phyloP scores from a whole-genome alignment of 1,284 basidiomycete species.

The Lignosus rhinocerotis region DNA sequence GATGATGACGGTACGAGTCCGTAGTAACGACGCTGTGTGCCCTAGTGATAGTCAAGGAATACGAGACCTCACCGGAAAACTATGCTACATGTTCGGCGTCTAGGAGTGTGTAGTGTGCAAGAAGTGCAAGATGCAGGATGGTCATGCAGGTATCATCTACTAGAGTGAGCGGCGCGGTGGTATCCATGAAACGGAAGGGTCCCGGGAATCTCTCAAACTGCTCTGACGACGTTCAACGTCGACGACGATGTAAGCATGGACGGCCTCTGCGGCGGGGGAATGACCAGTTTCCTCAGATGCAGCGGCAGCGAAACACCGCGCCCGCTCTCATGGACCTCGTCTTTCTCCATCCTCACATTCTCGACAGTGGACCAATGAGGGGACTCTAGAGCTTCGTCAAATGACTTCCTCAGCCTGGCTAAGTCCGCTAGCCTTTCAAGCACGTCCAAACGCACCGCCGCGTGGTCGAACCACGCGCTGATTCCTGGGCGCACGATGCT shows the following conservation, averaged over 20 bases:
- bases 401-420: neutral
- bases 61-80: neutral
- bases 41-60: neutral
- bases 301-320: slow-evolving; percentile 10
- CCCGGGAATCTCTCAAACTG: neutral
- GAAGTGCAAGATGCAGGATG: neutral
- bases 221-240: neutral
- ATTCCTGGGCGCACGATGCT: slow-evolving; percentile 15
- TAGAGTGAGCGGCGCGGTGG: too few species aligned
- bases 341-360: neutral
- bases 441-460: slow-evolving; percentile 8
- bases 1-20: neutral
- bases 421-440: slow-evolving; percentile 9
- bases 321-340: slow-evolving; percentile 6
- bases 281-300: slow-evolving; percentile 10
- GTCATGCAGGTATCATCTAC: too few species aligned
- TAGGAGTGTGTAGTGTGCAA: neutral
- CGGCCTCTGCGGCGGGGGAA: slow-evolving; percentile 7
- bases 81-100: neutral
- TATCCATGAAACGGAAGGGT: too few species aligned
- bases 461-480: slow-evolving; percentile 22
- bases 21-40: neutral
- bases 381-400: neutral
- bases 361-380: neutral
- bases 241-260: neutral